Base-by-base conservation (phyloP, 192 early-diverging fungal genomes). In the Ambispora gerdemannii region DNA sequence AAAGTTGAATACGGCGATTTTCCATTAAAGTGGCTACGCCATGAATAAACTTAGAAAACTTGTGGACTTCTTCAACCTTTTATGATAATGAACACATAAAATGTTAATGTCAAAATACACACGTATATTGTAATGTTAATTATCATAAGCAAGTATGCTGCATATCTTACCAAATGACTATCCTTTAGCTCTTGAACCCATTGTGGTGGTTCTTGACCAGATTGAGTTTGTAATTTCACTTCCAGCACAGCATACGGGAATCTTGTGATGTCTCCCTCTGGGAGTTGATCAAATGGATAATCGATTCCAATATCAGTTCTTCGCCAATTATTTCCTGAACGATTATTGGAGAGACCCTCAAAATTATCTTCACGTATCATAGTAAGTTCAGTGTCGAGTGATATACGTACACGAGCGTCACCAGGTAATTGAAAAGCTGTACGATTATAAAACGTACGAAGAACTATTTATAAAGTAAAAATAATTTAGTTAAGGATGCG, bases 381-480 rank as follows among this genome's bases (percentile, higher is more conserved):
- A 33, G 91, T 89, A 62, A 99, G 76, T 75, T 99, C 95, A 0
- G 95, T 99, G 78, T 99, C 97, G n/a, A 99, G 85, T 62, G 91
- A 93, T 58, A 99, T 98, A 72, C 97, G 90, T 38, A 99, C 97
- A 56, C 94, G 88, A 6, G 96, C 93, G 82, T 99, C 97, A 58
- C 94, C 97, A 11, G 97, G 97, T 32, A 99, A 77, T 78, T 99
- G 97, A 85, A 99, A 99, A 24, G 97, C 97, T 24, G 95, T 98
- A 72, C 97, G 89, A 76, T 97, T 98, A 82, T 99, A 99, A 75
- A 97, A 96, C 0, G 95, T 94, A 36, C 97, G 89, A 74, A 97
- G 82, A 4, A 91, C 86, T 82, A 72, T 69, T 27, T 83, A 59
- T 30, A 25, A 28, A 38, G 20, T 6, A 52, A 25, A 67, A 58